These are phyloP conservation scores for Papiliotrema laurentii DNA, from an alignment of 1,284 basidiomycete genomes.

Conservation along the genomic window DNA sequence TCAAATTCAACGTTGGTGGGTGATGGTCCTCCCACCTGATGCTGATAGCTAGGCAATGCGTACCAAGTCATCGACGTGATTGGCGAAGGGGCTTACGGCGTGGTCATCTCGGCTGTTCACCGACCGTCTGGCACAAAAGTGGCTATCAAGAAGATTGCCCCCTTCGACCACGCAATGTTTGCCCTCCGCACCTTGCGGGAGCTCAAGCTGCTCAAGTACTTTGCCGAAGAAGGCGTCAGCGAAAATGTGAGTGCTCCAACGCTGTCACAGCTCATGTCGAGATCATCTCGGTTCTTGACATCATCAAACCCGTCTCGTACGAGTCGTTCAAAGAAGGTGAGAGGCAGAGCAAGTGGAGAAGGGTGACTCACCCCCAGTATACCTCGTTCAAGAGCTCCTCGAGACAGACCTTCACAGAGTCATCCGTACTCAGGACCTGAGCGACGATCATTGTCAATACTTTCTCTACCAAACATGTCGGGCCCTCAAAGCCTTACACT, in stretches of 20 bases:
- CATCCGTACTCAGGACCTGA: constrained; percentile 72
- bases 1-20: constrained; percentile 87
- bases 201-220: constrained; percentile 82
- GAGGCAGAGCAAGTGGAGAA: not conserved
- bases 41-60: constrained; percentile 49
- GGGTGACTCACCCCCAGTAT: constrained; percentile 27
- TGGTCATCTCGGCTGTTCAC: constrained; percentile 79
- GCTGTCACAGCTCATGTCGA: constrained; percentile 34
- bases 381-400: constrained; percentile 71
- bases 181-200: constrained; percentile 79
- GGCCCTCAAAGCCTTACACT: constrained; percentile 89
- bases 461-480: constrained; percentile 61
- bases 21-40: not conserved
- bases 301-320: constrained; percentile 81
- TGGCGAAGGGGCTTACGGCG: constrained; percentile 74
- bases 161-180: constrained; percentile 90
- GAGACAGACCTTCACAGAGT: constrained; percentile 72
- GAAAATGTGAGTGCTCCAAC: constrained; percentile 68
- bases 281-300: constrained; percentile 94
- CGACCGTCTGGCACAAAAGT: constrained; percentile 72
- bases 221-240: constrained; percentile 83
- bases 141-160: constrained; percentile 87
- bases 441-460: constrained; percentile 80
- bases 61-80: constrained; percentile 90
- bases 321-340: constrained; percentile 84